Evolutionary conservation across 2,329 filamentous ascomycete genomes (phyloP).

Genomic region (Mycocentrospora acerina): DNA sequence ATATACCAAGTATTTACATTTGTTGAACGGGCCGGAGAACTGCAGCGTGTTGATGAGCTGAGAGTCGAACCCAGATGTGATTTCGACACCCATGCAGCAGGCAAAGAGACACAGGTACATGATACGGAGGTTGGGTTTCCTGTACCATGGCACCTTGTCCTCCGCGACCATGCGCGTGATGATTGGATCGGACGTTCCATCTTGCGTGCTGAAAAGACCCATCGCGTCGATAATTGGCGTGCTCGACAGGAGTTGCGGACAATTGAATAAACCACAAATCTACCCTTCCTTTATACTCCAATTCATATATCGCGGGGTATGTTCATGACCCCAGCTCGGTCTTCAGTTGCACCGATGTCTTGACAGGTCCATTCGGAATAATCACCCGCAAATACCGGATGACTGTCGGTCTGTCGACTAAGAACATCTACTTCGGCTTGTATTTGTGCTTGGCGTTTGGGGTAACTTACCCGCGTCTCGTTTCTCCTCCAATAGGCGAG

Average conservation of each 20-base stretch:
- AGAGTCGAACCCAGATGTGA: slow-evolving; percentile 42
- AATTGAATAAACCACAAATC: slow-evolving; percentile 9
- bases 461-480: slow-evolving; percentile 18
- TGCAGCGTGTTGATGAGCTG: slow-evolving; percentile 42
- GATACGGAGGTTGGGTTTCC: slow-evolving; percentile 41
- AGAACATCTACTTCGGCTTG: too few relatives aligned
- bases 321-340: slow-evolving; percentile 21
- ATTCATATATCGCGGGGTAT: not conserved
- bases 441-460: slow-evolving; percentile 22
- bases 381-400: slow-evolving; percentile 30
- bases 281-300: slow-evolving; percentile 26
- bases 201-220: slow-evolving; percentile 25
- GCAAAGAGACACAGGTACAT: slow-evolving; percentile 43
- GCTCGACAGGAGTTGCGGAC: slow-evolving; percentile 2
- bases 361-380: slow-evolving; percentile 22
- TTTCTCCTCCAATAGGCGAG: slow-evolving; percentile 21
- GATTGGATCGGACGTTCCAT: slow-evolving; percentile 43
- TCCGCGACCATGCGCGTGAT: slow-evolving; percentile 46
- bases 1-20: slow-evolving; percentile 20
- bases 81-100: slow-evolving; percentile 43
- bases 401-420: too few relatives aligned
- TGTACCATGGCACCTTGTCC: slow-evolving; percentile 48
- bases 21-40: slow-evolving; percentile 37
- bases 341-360: too few relatives aligned
- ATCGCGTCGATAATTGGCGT: slow-evolving; percentile 18